These are phyloP conservation scores for Nymphaea thermarum DNA, from an alignment of 164 flowering plant species.

Conservation along the genomic window DNA sequence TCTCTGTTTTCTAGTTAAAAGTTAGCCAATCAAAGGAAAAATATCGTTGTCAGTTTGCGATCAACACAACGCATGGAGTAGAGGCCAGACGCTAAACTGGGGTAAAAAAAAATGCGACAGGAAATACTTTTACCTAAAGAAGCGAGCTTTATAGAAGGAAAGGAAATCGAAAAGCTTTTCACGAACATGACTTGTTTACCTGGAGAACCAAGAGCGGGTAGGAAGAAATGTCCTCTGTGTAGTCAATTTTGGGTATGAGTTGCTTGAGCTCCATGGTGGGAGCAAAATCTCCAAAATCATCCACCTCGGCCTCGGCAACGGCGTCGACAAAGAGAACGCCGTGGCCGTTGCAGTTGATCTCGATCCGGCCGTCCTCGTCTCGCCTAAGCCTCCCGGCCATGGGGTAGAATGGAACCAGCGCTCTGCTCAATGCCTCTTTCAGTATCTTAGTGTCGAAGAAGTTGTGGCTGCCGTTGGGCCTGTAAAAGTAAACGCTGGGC, in stretches of 20 bases:
- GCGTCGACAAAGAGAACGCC: slow-evolving; percentile 33
- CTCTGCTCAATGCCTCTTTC: slow-evolving; percentile 24
- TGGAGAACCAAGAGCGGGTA: slow-evolving; percentile 30
- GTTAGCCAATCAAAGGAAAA: no score
- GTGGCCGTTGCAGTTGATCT: slow-evolving; percentile 27
- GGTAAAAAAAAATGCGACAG: no score
- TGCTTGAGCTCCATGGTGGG: slow-evolving; percentile 21
- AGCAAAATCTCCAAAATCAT: slow-evolving; percentile 33
- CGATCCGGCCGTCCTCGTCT: slow-evolving; percentile 24
- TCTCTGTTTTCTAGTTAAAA: no score
- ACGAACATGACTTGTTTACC: slow-evolving; percentile 9
- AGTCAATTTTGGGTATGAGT: slow-evolving; percentile 29
- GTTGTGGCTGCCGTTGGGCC: slow-evolving; percentile 14
- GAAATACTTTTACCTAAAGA: no score
- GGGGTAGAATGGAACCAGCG: slow-evolving; percentile 32
- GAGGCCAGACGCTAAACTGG: no score
- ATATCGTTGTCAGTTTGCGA: no score
- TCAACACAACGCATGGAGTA: no score
- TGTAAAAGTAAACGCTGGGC: slow-evolving; percentile 17
- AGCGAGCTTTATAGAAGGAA: background rate
- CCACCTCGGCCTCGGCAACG: slow-evolving; percentile 14
- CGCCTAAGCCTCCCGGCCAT: slow-evolving; percentile 27
- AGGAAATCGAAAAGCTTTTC: background rate
- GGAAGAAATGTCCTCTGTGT: slow-evolving; percentile 19
- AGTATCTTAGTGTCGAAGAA: slow-evolving; percentile 18